These are phyloP conservation scores for Backusella parvicylindrica DNA, from an alignment of 192 early-diverging fungal genomes.

Conservation along the genomic window DNA sequence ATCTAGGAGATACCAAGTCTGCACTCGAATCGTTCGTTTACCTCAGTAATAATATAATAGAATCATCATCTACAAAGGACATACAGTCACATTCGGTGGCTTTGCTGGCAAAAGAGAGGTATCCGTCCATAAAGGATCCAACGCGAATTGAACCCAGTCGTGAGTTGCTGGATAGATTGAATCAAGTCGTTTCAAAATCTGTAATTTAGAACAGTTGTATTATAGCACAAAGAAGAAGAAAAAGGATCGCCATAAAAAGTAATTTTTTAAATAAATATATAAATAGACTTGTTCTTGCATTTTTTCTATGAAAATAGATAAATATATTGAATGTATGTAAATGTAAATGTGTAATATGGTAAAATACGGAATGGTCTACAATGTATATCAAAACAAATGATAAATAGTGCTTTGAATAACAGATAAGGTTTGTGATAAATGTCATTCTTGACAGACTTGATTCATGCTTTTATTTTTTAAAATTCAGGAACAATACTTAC, in stretches of 20 bases:
- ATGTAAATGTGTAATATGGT: no score
- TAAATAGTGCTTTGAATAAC: no score
- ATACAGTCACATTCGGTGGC: slow-evolving; percentile 7
- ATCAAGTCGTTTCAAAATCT: slow-evolving; percentile 7
- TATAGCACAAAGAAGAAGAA: no score
- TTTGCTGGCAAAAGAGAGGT: not conserved
- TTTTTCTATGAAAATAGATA: not conserved
- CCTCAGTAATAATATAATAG: slow-evolving; percentile 4
- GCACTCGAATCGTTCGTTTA: slow-evolving; percentile 32
- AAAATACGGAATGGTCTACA: no score
- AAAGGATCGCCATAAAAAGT: not conserved
- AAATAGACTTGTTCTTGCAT: not conserved
- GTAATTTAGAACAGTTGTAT: slow-evolving; percentile 4
- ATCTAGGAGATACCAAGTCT: slow-evolving; percentile 27
- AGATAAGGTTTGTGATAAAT: no score
- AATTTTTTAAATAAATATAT: not conserved
- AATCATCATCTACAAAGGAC: not conserved
- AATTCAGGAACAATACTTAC: no score
- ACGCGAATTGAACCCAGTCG: not conserved
- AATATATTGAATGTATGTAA: no score
- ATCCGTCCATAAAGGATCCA: not conserved
- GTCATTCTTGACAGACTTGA: not conserved
- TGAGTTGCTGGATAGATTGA: slow-evolving; percentile 7
- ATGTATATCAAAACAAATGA: no score
- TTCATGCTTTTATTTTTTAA: no score